These are phyloP conservation scores for Lagenidium giganteum DNA, from an alignment of 352 stramenopile genomes.

Conservation along the genomic window DNA sequence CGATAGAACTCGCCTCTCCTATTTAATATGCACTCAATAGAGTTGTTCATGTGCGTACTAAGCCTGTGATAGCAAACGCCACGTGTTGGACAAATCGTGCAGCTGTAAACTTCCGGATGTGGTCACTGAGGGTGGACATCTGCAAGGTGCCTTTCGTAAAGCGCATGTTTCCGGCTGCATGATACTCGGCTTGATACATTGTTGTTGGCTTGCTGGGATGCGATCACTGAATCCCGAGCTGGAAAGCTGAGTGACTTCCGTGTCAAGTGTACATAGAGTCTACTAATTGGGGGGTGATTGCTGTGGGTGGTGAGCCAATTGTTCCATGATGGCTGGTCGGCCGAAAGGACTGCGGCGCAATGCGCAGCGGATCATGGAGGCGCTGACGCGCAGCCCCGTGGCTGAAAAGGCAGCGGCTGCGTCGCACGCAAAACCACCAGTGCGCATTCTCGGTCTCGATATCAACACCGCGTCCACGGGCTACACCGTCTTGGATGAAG, in stretches of 20 bases:
- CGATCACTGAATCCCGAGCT: too few relatives aligned
- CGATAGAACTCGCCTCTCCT: too few relatives aligned
- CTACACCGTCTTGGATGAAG: slow-evolving; percentile 62
- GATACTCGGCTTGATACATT: too few relatives aligned
- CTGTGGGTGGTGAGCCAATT: too few relatives aligned
- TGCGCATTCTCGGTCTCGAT: slow-evolving; percentile 72
- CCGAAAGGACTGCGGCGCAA: slow-evolving; percentile 20
- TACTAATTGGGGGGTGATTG: neutral
- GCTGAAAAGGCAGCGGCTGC: slow-evolving; percentile 15
- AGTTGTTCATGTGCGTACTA: neutral
- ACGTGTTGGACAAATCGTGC: too few relatives aligned
- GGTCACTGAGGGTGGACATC: too few relatives aligned
- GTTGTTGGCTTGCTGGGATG: too few relatives aligned
- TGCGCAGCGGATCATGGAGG: slow-evolving; percentile 38
- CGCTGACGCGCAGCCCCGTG: slow-evolving; percentile 24
- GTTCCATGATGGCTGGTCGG: too few relatives aligned
- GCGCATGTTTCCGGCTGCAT: too few relatives aligned
- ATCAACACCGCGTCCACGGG: slow-evolving; percentile 85
- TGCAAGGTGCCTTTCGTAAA: too few relatives aligned
- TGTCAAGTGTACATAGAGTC: neutral
- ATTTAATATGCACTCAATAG: neutral
- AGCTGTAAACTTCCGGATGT: too few relatives aligned
- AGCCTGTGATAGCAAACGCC: neutral
- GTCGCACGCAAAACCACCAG: slow-evolving; percentile 3
- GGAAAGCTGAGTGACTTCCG: too few relatives aligned